phyloP scores from a whole-genome alignment of 2,329 filamentous ascomycete species.

The Orbilia quercus region DNA sequence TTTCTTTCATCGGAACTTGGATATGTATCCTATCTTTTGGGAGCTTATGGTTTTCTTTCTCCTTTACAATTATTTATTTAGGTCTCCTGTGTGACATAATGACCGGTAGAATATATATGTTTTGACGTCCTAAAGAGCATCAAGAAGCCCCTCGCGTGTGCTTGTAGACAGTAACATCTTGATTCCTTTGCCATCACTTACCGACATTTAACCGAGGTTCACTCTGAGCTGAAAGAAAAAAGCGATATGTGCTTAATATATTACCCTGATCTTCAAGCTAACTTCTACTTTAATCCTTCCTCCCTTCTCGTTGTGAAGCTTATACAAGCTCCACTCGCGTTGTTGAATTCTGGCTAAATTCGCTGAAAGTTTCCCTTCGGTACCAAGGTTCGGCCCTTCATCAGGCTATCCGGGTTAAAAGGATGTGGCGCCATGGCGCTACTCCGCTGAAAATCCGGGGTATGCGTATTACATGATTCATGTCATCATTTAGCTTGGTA shows the following conservation, averaged over 20 bases:
- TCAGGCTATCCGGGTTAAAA: constrained; percentile 10
- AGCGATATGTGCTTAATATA: too few species aligned
- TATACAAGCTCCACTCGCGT: background rate
- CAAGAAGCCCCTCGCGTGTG: background rate
- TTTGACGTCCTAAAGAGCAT: too few species aligned
- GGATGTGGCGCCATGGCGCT: constrained; percentile 18
- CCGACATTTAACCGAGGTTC: background rate
- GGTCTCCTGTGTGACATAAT: background rate
- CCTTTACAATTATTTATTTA: background rate
- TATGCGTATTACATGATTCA: background rate
- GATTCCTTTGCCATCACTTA: too few species aligned
- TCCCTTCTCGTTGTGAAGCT: too few species aligned
- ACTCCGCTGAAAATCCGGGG: constrained; percentile 2
- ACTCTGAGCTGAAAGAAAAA: background rate
- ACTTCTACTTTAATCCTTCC: too few species aligned
- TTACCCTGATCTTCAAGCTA: too few species aligned
- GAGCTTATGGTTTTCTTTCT: constrained; percentile 3
- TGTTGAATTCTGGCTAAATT: constrained; percentile 5
- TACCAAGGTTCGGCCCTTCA: constrained; percentile 15
- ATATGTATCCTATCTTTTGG: constrained; percentile 18
- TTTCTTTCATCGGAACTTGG: background rate
- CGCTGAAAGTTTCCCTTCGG: constrained; percentile 5
- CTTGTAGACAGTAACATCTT: background rate
- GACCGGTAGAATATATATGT: background rate
- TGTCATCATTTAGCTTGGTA: background rate